phyloP scores from a whole-genome alignment of 495 filamentous ascomycete genomes.

The Podospora didyma region DNA sequence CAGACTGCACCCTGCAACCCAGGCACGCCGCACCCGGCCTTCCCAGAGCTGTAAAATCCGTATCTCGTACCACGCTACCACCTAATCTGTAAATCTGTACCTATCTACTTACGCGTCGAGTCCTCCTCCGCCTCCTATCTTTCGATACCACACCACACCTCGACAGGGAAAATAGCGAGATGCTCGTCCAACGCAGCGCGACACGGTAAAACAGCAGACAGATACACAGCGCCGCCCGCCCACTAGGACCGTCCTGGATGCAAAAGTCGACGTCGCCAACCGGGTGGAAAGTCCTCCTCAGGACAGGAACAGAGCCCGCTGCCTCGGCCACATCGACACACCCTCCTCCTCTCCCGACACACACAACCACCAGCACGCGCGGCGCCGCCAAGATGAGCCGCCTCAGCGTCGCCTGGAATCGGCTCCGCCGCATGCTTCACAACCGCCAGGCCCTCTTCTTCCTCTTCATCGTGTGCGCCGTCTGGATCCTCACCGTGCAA shows the following conservation, averaged over 20 bases:
- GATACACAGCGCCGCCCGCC: not conserved
- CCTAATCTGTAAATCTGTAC: too few species aligned
- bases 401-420: slow-evolving; percentile 7
- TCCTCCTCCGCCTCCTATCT: too few species aligned
- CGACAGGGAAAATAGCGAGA: too few species aligned
- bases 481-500: slow-evolving; percentile 16
- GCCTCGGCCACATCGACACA: too few species aligned
- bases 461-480: slow-evolving; percentile 10
- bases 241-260: not conserved
- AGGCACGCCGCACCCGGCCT: too few species aligned
- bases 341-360: too few species aligned
- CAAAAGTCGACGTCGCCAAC: not conserved
- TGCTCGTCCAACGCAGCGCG: not conserved
- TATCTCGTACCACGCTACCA: too few species aligned
- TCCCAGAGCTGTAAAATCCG: too few species aligned
- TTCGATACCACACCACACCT: too few species aligned
- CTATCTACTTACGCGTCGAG: too few species aligned
- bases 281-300: not conserved
- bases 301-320: not conserved
- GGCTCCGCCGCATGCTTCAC: slow-evolving; percentile 15
- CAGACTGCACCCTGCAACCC: too few species aligned
- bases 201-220: not conserved
- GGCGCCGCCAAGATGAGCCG: not conserved
- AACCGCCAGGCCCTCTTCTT: slow-evolving; percentile 20
- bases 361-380: not conserved